Conservation (phyloP, 2,329 filamentous ascomycete genomes). For the Westerdykella sp. region DNA sequence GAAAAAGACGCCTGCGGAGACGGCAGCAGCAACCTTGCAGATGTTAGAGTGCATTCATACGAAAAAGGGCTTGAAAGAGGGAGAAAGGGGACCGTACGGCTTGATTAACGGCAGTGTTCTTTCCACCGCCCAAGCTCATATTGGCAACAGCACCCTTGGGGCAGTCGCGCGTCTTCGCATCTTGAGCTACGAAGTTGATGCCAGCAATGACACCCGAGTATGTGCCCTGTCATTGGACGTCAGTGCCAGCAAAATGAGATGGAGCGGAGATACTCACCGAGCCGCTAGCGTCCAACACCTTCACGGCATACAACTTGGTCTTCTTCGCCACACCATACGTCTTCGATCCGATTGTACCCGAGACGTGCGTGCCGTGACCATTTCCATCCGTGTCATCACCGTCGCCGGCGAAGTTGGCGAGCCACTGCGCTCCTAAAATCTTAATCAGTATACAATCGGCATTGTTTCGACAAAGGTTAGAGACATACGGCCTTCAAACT, state of each 20-base stretch:
- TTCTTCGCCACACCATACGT: constrained; percentile 34
- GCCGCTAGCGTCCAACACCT: constrained; percentile 30
- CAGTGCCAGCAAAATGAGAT: neutral
- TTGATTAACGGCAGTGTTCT: constrained; percentile 19
- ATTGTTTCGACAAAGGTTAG: no score
- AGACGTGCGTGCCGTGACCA: constrained; percentile 35
- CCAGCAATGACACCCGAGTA: constrained; percentile 22
- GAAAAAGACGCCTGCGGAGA: constrained; percentile 32
- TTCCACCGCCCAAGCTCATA: constrained; percentile 30
- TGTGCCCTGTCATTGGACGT: constrained; percentile 9
- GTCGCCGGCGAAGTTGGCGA: constrained; percentile 23
- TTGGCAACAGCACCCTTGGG: constrained; percentile 29
- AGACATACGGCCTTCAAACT: constrained; percentile 32
- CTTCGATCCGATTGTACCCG: constrained; percentile 28
- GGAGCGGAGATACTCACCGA: constrained; percentile 21
- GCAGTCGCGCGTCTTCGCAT: constrained; percentile 15
- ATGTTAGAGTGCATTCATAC: neutral
- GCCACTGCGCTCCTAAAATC: constrained; percentile 18
- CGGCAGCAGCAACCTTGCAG: constrained; percentile 24
- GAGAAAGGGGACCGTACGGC: constrained; percentile 7
- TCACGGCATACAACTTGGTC: constrained; percentile 31
- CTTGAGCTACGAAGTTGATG: constrained; percentile 17
- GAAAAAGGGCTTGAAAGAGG: neutral
- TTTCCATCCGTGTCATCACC: constrained; percentile 17
- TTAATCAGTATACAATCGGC: neutral